Conservation (phyloP, 345 rosid genomes). For the Cardamine resedifolia region DNA sequence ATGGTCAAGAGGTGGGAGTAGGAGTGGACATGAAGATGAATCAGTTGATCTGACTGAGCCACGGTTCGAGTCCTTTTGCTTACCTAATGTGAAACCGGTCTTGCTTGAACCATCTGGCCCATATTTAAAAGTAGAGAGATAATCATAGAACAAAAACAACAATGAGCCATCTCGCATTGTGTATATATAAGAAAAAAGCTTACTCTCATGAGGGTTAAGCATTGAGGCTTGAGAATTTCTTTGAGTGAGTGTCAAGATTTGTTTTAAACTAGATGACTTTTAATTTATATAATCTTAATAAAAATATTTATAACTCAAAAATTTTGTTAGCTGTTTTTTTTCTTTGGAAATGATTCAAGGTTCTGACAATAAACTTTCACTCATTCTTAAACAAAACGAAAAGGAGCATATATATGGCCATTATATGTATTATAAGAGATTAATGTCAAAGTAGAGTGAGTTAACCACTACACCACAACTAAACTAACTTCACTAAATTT, state of each 20-base stretch:
- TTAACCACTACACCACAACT: no score
- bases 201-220: not conserved
- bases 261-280: not conserved
- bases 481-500: no score
- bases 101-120: conserved; percentile 36
- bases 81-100: conserved; percentile 49
- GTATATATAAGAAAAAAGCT: conserved; percentile 22
- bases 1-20: conserved; percentile 52
- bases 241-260: not conserved
- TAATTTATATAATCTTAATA: conserved; percentile 2
- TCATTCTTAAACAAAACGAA: no score
- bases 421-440: no score
- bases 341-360: no score
- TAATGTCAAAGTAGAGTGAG: no score
- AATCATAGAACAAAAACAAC: conserved; percentile 11
- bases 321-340: not conserved
- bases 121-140: conserved; percentile 19
- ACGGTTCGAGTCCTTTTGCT: conserved; percentile 73
- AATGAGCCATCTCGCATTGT: not conserved
- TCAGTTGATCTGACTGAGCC: conserved; percentile 85
- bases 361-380: no score
- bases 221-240: conserved; percentile 19
- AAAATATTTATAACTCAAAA: not conserved
- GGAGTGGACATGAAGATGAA: conserved; percentile 58
- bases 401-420: no score